Conservation (phyloP, 306 rosid genomes). For the Fagus sylvatica region DNA sequence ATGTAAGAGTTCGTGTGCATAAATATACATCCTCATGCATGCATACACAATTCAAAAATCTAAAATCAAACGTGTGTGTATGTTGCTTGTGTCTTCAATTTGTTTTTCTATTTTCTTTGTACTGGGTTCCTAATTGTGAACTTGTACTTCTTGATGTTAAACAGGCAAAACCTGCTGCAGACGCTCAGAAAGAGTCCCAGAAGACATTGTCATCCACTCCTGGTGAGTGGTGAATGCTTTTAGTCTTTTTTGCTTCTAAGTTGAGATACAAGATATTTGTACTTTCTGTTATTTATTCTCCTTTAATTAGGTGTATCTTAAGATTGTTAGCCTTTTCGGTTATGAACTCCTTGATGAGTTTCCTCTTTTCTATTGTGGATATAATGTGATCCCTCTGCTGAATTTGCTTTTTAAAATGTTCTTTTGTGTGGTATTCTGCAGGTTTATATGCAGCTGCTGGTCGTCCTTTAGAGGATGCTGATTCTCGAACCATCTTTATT, state of each 20-base stretch:
- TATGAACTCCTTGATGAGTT: not conserved
- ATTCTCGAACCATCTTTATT: slow-evolving; percentile 84
- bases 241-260: not conserved
- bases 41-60: not conserved
- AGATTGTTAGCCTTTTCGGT: not conserved
- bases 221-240: slow-evolving; percentile 49
- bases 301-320: slow-evolving; percentile 1
- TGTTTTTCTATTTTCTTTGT: slow-evolving; percentile 1
- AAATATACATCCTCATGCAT: not conserved
- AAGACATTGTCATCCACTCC: slow-evolving; percentile 46
- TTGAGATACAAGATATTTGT: not conserved
- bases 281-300: slow-evolving; percentile 7
- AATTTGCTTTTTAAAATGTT: not conserved
- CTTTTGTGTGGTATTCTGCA: slow-evolving; percentile 28
- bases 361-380: slow-evolving; percentile 8
- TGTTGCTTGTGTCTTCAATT: slow-evolving; percentile 1
- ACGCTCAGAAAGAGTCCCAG: slow-evolving; percentile 48
- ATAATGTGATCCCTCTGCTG: slow-evolving; percentile 5
- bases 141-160: slow-evolving; percentile 16
- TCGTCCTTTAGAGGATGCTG: slow-evolving; percentile 77
- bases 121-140: slow-evolving; percentile 6
- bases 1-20: slow-evolving; percentile 48
- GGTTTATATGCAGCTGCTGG: slow-evolving; percentile 50
- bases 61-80: not conserved
- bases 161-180: slow-evolving; percentile 54